A percentile compares a stretch with the other conserved stretches of the same genome.
phyloP scores from a whole-genome alignment of 495 filamentous ascomycete genomes.

The Immersiella caudata region DNA sequence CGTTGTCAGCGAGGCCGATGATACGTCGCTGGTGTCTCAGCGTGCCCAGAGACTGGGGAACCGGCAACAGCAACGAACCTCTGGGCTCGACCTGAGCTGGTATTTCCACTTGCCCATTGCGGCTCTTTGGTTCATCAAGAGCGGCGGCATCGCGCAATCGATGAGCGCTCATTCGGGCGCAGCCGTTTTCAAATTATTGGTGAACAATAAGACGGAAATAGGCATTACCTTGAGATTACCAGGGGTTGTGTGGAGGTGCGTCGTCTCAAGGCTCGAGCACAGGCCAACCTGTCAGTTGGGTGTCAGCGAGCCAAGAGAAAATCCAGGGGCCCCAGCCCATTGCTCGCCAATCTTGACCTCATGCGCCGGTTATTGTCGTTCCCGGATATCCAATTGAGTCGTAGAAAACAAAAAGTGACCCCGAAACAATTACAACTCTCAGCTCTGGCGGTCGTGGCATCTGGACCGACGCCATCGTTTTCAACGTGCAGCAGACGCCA shows the following conservation, averaged over 20 bases:
- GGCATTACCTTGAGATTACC: background rate
- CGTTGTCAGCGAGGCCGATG: constrained; percentile 4
- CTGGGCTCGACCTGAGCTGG: background rate
- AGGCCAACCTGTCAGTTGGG: background rate
- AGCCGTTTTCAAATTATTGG: background rate
- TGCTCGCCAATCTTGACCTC: background rate
- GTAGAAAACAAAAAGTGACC: background rate
- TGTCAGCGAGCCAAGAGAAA: background rate
- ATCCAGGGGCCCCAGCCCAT: background rate
- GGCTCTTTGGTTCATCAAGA: background rate
- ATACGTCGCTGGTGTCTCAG: constrained; percentile 7
- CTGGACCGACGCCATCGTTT: background rate
- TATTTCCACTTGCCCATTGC: background rate
- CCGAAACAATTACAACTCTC: background rate
- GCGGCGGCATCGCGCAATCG: background rate
- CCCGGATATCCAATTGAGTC: constrained; percentile 1
- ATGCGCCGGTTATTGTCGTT: background rate
- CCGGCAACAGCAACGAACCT: background rate
- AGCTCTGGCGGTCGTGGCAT: background rate
- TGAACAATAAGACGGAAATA: background rate
- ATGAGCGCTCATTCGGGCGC: background rate
- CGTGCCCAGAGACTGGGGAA: background rate
- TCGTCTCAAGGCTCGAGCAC: background rate
- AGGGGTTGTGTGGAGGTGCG: constrained; percentile 1
- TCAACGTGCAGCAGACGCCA: background rate